Base-by-base conservation (phyloP, 345 rosid species). In the Citrus reticulata region DNA sequence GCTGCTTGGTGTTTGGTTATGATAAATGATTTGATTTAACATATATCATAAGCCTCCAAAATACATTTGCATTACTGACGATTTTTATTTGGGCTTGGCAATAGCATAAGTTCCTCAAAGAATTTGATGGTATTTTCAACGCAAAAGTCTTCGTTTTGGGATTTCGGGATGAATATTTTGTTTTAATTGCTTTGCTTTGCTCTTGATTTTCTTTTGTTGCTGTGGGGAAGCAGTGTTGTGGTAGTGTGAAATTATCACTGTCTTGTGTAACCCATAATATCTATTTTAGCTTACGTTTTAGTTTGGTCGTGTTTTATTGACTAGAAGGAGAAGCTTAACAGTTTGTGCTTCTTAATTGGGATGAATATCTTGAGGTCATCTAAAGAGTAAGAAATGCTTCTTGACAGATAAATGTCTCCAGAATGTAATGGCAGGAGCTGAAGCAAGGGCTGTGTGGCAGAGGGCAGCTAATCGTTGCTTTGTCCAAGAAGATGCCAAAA, bases 401-500 rank as follows among this genome's bases (percentile, higher is more conserved):
- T 78, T 54, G 58, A 30, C 75, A 84, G 84, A 46, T 78, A 76
- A 73, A 87, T 88, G 92, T 87, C 88, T 78, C 79, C 84, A 72
- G 78, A 78, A 75, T 68, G 29, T 77, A 72, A 97, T 97, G 99
- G 95, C 98, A 57, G 98, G 84, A 77, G 94, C 94, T 51, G 99
- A 96, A 85, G 97, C 95, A 55, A 90, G 98, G 85, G 95, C 94
- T 16, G 89, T 86, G 25, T 94, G 97, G 99, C 98, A 96, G 83
- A 86, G 98, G 83, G 80, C 94, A 10, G 93, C 89, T 34, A 96
- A 94, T 81, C 98, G 98, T 80, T 96, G 89, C 85, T 94, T 95
- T 87, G 94, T 95, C 60, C 99, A 95, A 85, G 99, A 95, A 84
- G 99, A 96, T 88, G 96, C 99, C 66, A 94, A 94, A 81, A 85